These are phyloP conservation scores for Chaetoceros tenuissimus DNA, from an alignment of 108 stramenopile genomes.

Conservation along the genomic window DNA sequence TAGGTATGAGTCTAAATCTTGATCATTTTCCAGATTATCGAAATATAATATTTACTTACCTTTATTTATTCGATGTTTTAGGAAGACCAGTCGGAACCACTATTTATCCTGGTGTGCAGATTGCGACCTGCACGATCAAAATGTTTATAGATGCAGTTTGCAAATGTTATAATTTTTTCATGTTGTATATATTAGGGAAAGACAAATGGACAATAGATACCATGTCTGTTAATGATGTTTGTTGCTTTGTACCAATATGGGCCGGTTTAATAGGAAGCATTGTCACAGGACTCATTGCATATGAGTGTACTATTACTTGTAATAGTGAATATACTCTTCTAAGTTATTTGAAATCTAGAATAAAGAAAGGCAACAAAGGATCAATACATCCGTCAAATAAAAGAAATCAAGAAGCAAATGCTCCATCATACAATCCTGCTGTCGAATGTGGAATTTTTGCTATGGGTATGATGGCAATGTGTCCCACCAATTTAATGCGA, in stretches of 20 bases:
- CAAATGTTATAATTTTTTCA: too few species aligned
- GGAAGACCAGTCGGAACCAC: constrained; percentile 14
- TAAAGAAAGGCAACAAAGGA: constrained; percentile 1
- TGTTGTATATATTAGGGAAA: too few species aligned
- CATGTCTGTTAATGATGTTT: constrained; percentile 76
- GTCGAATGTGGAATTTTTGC: constrained; percentile 36
- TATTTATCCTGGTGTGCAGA: background rate
- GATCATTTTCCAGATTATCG: constrained; percentile 98
- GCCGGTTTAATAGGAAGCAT: constrained; percentile 73
- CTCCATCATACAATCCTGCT: constrained; percentile 34
- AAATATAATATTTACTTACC: constrained; percentile 84
- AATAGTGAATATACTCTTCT: constrained; percentile 43
- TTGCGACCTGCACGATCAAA: background rate
- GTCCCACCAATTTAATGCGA: constrained; percentile 71
- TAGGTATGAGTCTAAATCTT: constrained; percentile 95
- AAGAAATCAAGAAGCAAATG: constrained; percentile 3
- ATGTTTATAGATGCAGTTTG: background rate
- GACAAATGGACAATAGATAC: background rate
- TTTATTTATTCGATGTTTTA: constrained; percentile 16
- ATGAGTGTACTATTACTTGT: constrained; percentile 55
- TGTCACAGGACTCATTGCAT: constrained; percentile 64
- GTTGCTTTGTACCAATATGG: constrained; percentile 89
- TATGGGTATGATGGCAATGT: constrained; percentile 22
- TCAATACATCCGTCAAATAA: constrained; percentile 1
- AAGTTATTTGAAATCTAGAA: constrained; percentile 21